Evolutionary conservation across 1,139 yeast genomes (phyloP).

Genomic region (Suhomyces maxii): DNA sequence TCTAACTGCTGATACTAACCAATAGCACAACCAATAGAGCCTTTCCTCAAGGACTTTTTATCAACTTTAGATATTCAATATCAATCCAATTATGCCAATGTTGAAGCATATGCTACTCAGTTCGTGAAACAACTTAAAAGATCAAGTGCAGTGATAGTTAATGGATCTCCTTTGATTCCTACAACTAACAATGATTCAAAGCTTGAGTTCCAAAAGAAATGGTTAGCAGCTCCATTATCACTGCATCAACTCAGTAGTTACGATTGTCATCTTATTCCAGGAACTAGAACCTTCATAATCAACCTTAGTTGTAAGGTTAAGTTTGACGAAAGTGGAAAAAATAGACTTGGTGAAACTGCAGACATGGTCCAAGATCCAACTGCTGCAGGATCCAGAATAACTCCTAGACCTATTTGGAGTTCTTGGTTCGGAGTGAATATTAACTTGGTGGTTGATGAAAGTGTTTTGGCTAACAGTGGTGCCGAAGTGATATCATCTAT

Average conservation of each 20-base stretch:
- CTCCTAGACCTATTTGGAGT: constrained; percentile 52
- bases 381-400: constrained; percentile 15
- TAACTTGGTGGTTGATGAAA: constrained; percentile 59
- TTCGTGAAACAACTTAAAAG: constrained; percentile 50
- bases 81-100: constrained; percentile 30
- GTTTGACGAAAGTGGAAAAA: constrained; percentile 72
- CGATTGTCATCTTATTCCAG: constrained; percentile 74
- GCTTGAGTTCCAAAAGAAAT: constrained; percentile 59
- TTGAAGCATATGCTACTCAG: constrained; percentile 53
- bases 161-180: constrained; percentile 61
- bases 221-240: constrained; percentile 62
- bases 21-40: constrained; percentile 46
- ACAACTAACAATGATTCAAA: constrained; percentile 43
- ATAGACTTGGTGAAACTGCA: constrained; percentile 61
- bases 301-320: constrained; percentile 64
- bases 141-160: constrained; percentile 53
- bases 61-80: constrained; percentile 41
- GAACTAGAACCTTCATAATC: constrained; percentile 56
- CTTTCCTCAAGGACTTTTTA: constrained; percentile 42
- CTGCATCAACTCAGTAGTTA: constrained; percentile 62
- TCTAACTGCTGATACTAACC: constrained; percentile 8
- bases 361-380: constrained; percentile 32
- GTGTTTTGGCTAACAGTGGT: constrained; percentile 42
- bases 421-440: constrained; percentile 68
- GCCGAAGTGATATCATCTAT: constrained; percentile 53